Evolutionary conservation across 345 rosid species (phyloP).

Genomic region (Lenwebbia sp.): DNA sequence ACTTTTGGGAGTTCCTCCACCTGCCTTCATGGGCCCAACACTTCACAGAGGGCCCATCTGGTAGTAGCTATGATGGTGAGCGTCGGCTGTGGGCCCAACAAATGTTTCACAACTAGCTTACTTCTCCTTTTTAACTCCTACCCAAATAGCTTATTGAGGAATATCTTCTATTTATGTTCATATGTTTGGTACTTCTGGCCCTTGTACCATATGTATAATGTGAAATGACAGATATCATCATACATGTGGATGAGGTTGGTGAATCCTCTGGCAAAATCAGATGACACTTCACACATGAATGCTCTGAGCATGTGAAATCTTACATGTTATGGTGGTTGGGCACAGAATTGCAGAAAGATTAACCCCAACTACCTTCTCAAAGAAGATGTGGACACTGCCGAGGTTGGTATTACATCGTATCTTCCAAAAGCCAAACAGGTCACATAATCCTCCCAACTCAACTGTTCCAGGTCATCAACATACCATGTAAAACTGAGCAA

Average conservation of each 20-base stretch:
- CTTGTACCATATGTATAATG: neutral
- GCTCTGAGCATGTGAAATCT: neutral
- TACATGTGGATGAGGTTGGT: neutral
- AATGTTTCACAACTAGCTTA: neutral
- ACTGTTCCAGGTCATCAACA: neutral
- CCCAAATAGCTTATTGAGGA: neutral
- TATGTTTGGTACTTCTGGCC: neutral
- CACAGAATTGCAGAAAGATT: neutral
- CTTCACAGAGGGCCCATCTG: neutral
- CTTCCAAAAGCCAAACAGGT: neutral
- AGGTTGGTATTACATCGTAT: neutral
- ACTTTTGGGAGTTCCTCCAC: neutral
- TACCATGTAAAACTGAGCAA: neutral
- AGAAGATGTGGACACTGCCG: conserved; percentile 8
- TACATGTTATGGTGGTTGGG: conserved; percentile 2
- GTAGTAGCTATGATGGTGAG: neutral
- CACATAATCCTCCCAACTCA: neutral
- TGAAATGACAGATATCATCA: neutral
- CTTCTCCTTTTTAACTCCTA: neutral
- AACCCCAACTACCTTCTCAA: conserved; percentile 9
- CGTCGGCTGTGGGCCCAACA: neutral
- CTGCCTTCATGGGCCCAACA: conserved; percentile 3
- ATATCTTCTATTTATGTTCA: neutral
- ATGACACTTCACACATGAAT: neutral
- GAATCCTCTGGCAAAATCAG: neutral